These are phyloP conservation scores for Allium sativum DNA, from an alignment of 106 monocot species.

Conservation along the genomic window DNA sequence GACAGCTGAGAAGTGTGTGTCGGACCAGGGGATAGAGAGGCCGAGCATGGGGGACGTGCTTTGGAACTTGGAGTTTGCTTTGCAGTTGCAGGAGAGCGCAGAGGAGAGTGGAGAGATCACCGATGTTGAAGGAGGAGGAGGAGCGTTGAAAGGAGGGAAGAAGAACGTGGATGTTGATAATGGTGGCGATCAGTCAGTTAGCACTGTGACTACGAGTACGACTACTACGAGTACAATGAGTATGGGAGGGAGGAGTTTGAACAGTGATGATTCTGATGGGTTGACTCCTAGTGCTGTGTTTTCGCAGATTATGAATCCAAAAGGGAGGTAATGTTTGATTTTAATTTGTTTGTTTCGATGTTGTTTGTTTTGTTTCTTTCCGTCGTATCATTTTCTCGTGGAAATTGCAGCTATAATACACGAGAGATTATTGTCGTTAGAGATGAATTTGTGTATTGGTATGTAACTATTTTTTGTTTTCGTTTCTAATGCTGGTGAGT, in stretches of 20 bases:
- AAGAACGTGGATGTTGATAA: no score
- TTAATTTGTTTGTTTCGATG: not conserved
- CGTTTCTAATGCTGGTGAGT: no score
- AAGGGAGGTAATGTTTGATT: constrained; percentile 26
- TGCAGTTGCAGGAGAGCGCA: constrained; percentile 57
- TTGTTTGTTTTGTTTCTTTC: no score
- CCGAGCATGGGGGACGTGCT: constrained; percentile 80
- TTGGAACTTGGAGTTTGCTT: constrained; percentile 78
- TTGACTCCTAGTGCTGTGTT: constrained; percentile 35
- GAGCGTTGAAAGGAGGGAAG: no score
- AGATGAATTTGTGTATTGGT: no score
- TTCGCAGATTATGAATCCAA: constrained; percentile 43
- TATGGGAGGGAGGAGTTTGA: constrained; percentile 20
- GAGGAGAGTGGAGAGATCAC: constrained; percentile 24
- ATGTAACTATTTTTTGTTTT: no score
- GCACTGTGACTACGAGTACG: constrained; percentile 11
- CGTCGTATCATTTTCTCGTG: no score
- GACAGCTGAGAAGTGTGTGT: constrained; percentile 65
- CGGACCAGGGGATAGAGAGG: constrained; percentile 56
- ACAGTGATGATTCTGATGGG: constrained; percentile 28
- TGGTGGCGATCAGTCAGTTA: constrained; percentile 5
- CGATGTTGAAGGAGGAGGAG: constrained; percentile 9
- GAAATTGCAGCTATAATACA: no score
- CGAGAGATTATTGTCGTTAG: no score
- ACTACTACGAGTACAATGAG: constrained; percentile 14